Evolutionary conservation across 768 basidiomycete genomes (phyloP).

Genomic region (Phylloporus sp.): DNA sequence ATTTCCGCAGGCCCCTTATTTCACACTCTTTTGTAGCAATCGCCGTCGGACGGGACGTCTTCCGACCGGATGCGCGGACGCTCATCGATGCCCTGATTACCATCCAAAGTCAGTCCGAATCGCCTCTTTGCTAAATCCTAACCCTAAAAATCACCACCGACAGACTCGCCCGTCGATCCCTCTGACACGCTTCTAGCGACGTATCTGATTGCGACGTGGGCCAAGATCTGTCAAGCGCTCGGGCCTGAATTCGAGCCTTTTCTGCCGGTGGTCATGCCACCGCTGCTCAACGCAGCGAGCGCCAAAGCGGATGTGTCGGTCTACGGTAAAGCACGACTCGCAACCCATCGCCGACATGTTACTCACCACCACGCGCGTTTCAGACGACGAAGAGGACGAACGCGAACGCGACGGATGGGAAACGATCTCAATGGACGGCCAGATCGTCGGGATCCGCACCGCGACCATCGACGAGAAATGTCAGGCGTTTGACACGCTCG

Average conservation of each 20-base stretch:
- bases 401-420: slow-evolving; percentile 75
- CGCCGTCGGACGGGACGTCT: slow-evolving; percentile 78
- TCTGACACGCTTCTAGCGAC: slow-evolving; percentile 66
- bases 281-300: slow-evolving; percentile 65
- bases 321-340: slow-evolving; percentile 43
- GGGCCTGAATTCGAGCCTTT: slow-evolving; percentile 84
- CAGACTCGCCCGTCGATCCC: slow-evolving; percentile 64
- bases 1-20: not conserved
- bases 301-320: slow-evolving; percentile 77
- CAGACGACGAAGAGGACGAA: slow-evolving; percentile 50
- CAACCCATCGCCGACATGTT: fast-evolving
- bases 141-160: not conserved
- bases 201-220: slow-evolving; percentile 85
- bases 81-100: slow-evolving; percentile 69
- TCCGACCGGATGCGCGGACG: slow-evolving; percentile 66
- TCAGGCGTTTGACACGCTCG: slow-evolving; percentile 82
- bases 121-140: not conserved
- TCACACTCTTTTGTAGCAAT: slow-evolving; percentile 47
- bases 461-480: slow-evolving; percentile 83
- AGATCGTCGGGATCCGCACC: slow-evolving; percentile 71
- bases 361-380: not conserved
- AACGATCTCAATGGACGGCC: slow-evolving; percentile 71
- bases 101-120: slow-evolving; percentile 78
- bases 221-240: slow-evolving; percentile 82
- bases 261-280: slow-evolving; percentile 79